phyloP scores from a whole-genome alignment of 2,329 filamentous ascomycete genomes.

The Incumbomyces lentus region DNA sequence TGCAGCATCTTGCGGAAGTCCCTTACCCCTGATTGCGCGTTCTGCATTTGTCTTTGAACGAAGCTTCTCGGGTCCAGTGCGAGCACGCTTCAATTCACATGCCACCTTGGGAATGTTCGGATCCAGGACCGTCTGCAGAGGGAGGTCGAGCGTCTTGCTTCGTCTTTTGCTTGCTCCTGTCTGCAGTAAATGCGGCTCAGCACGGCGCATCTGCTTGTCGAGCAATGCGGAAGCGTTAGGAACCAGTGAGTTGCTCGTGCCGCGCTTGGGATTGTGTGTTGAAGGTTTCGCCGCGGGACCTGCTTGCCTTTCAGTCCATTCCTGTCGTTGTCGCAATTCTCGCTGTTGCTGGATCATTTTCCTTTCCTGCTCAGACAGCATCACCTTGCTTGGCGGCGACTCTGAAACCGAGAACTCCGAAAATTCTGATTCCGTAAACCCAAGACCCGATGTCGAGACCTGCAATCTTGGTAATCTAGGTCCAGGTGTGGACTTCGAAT shows the following conservation, averaged over 20 bases:
- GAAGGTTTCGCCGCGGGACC: background rate
- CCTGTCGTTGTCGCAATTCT: slow-evolving; percentile 14
- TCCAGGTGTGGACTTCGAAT: slow-evolving; percentile 4
- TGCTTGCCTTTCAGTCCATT: background rate
- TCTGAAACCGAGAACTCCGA: slow-evolving; percentile 15
- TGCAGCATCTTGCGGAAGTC: background rate
- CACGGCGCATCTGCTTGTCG: background rate
- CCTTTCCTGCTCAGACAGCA: slow-evolving; percentile 20
- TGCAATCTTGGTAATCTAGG: slow-evolving; percentile 20
- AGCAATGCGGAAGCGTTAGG: background rate
- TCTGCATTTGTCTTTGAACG: background rate
- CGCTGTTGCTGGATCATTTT: slow-evolving; percentile 20
- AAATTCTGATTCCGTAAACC: slow-evolving; percentile 22
- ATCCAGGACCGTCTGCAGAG: background rate
- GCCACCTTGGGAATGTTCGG: background rate
- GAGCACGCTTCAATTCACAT: background rate
- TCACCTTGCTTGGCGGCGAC: slow-evolving; percentile 20
- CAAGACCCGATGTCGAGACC: slow-evolving; percentile 21
- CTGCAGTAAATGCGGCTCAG: background rate
- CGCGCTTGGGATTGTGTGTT: background rate
- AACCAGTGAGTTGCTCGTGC: background rate
- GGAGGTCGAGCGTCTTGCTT: slow-evolving; percentile 1
- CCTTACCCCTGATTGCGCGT: background rate
- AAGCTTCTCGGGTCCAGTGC: background rate
- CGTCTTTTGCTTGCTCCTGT: background rate